Percentiles rank a stretch among this genome's conserved stretches.
Conservation (phyloP, 495 filamentous ascomycete genomes). For the Tuber indicum region DNA sequence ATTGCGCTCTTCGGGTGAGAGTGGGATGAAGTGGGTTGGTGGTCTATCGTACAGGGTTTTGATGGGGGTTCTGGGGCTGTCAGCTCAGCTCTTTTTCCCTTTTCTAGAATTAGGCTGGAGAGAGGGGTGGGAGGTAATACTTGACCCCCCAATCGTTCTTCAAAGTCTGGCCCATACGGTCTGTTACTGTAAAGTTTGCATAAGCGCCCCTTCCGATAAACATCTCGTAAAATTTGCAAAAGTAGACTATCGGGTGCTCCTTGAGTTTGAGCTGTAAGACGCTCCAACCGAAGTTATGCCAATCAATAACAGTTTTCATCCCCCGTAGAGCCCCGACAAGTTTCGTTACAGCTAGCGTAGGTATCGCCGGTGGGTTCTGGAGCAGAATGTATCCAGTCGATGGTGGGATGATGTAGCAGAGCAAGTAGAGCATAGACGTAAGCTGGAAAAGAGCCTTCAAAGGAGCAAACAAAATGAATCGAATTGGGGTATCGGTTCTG, state of each 20-base stretch:
- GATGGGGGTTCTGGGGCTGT: conserved; percentile 49
- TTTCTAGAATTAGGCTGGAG: background rate
- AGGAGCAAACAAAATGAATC: conserved; percentile 73
- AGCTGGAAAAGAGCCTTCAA: conserved; percentile 83
- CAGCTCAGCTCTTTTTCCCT: conserved; percentile 41
- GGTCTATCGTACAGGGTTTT: conserved; percentile 81
- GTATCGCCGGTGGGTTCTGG: conserved; percentile 92
- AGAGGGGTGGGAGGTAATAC: background rate
- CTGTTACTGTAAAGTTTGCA: conserved; percentile 77
- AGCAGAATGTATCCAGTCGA: conserved; percentile 42
- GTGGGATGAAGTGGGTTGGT: conserved; percentile 69
- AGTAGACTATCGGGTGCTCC: conserved; percentile 64
- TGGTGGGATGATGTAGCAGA: conserved; percentile 66
- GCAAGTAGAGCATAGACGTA: conserved; percentile 57
- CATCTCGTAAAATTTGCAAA: conserved; percentile 71
- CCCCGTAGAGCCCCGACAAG: conserved; percentile 69
- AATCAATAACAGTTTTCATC: conserved; percentile 82
- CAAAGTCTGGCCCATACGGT: conserved; percentile 75
- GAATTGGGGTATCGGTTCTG: conserved; percentile 61
- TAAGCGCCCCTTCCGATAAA: conserved; percentile 60
- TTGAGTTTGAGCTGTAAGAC: conserved; percentile 65
- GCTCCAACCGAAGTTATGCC: conserved; percentile 99
- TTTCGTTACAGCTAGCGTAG: conserved; percentile 69
- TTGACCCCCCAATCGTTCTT: conserved; percentile 44
- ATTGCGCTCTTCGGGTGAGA: conserved; percentile 50